A percentile compares a stretch with the other conserved stretches of the same genome.
Conservation (phyloP, 2,329 filamentous ascomycete genomes). For the Pseudogymnoascus sp. region DNA sequence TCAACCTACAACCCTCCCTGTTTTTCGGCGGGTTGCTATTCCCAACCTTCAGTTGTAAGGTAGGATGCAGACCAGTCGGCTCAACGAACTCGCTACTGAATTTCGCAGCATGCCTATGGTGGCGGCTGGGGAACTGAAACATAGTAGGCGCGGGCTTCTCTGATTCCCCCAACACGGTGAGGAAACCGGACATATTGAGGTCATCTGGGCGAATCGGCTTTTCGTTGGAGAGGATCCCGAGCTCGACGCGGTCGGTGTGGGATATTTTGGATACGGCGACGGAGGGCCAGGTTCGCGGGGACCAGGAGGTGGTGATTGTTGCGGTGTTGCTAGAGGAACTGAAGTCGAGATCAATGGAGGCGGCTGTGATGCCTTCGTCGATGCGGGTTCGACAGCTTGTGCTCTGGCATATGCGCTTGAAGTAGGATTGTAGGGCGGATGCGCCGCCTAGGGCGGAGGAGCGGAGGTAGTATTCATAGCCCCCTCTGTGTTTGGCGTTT, state of each 20-base stretch:
- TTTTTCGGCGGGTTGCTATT: slow-evolving; percentile 42
- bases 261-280: slow-evolving; percentile 20
- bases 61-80: slow-evolving; percentile 79
- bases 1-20: slow-evolving; percentile 58
- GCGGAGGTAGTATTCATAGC: background rate
- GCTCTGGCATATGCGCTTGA: background rate
- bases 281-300: slow-evolving; percentile 27
- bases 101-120: slow-evolving; percentile 48
- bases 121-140: slow-evolving; percentile 77
- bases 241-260: slow-evolving; percentile 56
- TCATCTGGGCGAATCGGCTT: slow-evolving; percentile 61
- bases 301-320: slow-evolving; percentile 58
- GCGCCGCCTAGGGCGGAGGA: background rate
- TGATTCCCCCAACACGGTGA: slow-evolving; percentile 72
- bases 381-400: background rate
- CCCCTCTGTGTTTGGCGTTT: slow-evolving; percentile 18
- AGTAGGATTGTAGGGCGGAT: background rate
- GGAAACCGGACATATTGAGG: slow-evolving; percentile 66
- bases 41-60: slow-evolving; percentile 59
- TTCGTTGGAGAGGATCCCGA: slow-evolving; percentile 68
- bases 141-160: slow-evolving; percentile 63
- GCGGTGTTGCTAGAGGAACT: slow-evolving; percentile 60
- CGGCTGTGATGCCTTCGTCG: background rate
- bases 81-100: slow-evolving; percentile 58
- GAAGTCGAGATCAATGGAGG: slow-evolving; percentile 67